Base-by-base conservation (phyloP, 805 yeast species). In the Diddensiella transvaalensis region DNA sequence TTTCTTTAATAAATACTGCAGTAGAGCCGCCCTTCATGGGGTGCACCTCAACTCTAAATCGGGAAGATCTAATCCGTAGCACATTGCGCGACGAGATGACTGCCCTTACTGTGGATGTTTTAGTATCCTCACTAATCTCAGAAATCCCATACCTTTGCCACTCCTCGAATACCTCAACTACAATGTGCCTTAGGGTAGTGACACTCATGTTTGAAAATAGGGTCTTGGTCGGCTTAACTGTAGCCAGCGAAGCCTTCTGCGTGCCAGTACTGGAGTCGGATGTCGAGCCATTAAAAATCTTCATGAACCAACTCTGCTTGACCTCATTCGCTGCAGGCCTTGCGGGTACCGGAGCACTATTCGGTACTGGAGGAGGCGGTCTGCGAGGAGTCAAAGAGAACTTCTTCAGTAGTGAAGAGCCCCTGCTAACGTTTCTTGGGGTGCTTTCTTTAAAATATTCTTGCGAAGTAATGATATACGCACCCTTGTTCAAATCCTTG, bases 111-210 rank as follows among this genome's bases (percentile, higher is more conserved):
- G 59, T 56, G 24, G 60, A 57, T 32, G 53, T 50, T 13, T 55
- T 46, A 11, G 56, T 45, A 23, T 64, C 64, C 44, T 59, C 62
- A 11, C 45, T 48, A 38, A 64, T 50, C 24, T 60, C 50, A 10
- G 65, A 51, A 40, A 69, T 60, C 3, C 74, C 74, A 36, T 66
- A 66, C 47, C 61, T 59, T 44, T 60, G 52, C 73, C 74, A 70
- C 19, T 60, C 66, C 33, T 56, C 56, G 24, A 69, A 54, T 6
- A 65, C 53, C 37, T 58, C 63, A 11, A 62, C 52, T 17, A 69
- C 49, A 10, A 59, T 56, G n/a, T 56, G 60, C 8, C 62, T 57
- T 23, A 68, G 60, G 38, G 59, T 57, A 17, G 55, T 52, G 24
- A 58, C 56, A 13, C 55, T 47, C 46, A 64, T 49, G 4, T 54